Evolutionary conservation across 2,329 filamentous ascomycete species (phyloP), one percentile per base, ranked within the genome.

Genomic region (Cylindrodendrum hubeiense): DNA sequence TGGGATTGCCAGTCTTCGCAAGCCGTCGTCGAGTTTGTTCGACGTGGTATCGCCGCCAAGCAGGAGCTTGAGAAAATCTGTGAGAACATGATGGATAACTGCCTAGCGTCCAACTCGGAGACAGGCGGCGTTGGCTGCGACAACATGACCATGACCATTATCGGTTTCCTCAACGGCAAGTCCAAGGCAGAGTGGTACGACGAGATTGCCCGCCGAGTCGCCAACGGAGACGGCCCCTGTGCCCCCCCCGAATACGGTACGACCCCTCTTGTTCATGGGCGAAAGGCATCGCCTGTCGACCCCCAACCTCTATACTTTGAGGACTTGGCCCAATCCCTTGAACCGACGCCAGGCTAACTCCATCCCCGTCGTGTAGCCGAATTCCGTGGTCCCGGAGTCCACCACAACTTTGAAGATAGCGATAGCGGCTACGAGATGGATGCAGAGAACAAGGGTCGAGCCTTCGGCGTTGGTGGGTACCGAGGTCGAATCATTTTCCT

Each of bases 1-100:
- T 99, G 96, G 96, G 96, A 99, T 82, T 98, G 96, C 81, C 96
- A 98, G 81, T 98, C 96, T 61, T 99, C 96, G 49, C 96, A 99
- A 84, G 93, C 95, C 41, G 96, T 99, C 34, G 85, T 98, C 73
- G 96, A 99, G 81, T 99, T 99, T 78, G 96, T 98, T 70, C 90
- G 96, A 79, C 92, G 96, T 78, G 96, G 96, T 62, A 97, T 99
- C 79, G 95, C 94, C 53, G 95, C 95, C 55, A 97, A 97, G 85
- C 96, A 99, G 83, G 93, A 97, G 53, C 88, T 99, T 55, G 90
- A 95, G 60, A 93, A 93, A 79, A 98, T 99, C 76, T 98, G 95
- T 81, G 96, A 99, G 83, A 99, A 99, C 84, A 97, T 99, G 94
- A 99, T 99, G 96, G 95, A 99, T 85, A 99, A 98, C 85, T 99